These are phyloP conservation scores for Heliocybe sulcata DNA, from an alignment of 1,284 basidiomycete species.

Conservation along the genomic window DNA sequence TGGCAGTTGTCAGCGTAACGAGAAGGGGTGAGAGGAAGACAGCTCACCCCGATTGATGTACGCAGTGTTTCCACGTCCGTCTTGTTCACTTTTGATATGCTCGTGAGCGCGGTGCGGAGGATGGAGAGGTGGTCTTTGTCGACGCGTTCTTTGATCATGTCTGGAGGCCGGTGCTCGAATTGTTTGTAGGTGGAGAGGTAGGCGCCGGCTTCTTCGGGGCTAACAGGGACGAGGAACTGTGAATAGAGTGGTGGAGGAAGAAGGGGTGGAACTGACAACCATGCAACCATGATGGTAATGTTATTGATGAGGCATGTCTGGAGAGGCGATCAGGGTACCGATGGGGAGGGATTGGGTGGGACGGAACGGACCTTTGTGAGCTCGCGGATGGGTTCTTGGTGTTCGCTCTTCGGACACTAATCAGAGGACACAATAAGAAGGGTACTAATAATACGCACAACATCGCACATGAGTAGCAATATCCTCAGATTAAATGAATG, in stretches of 20 bases:
- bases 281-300: slow-evolving; percentile 88
- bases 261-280: slow-evolving; percentile 58
- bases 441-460: slow-evolving; percentile 45
- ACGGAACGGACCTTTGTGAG: slow-evolving; percentile 64
- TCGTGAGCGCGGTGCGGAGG: slow-evolving; percentile 82
- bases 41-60: slow-evolving; percentile 85
- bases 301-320: slow-evolving; percentile 87
- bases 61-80: slow-evolving; percentile 93
- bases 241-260: slow-evolving; percentile 1
- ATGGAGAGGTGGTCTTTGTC: slow-evolving; percentile 85
- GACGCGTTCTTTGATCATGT: slow-evolving; percentile 89
- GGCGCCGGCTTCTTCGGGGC: slow-evolving; percentile 85
- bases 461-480: slow-evolving; percentile 88
- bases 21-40: not conserved
- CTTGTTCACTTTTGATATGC: slow-evolving; percentile 92
- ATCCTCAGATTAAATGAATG: slow-evolving; percentile 80
- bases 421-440: not conserved
- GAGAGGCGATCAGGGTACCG: slow-evolving; percentile 6
- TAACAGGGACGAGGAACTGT: slow-evolving; percentile 22
- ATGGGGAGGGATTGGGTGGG: not conserved
- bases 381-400: slow-evolving; percentile 86
- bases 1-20: too few species aligned
- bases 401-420: slow-evolving; percentile 60
- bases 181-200: slow-evolving; percentile 91
- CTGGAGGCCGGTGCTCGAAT: slow-evolving; percentile 90